A percentile compares a stretch with the other conserved stretches of the same genome.
These are phyloP conservation scores for Euphorbia peplus DNA, from an alignment of 345 rosid genomes.

Conservation along the genomic window DNA sequence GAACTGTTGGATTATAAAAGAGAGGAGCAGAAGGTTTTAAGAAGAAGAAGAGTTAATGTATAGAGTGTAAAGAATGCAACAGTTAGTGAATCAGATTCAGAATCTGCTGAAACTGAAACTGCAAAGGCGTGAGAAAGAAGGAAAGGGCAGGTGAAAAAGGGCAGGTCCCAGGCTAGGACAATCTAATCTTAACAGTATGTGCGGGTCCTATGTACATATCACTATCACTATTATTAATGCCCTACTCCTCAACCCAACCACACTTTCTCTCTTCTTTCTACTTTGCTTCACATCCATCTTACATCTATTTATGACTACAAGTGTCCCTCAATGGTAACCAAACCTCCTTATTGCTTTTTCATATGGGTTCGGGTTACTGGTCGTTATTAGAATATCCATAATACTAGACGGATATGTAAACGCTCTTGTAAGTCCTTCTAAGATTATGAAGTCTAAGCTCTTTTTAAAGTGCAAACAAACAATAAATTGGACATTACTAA, in stretches of 20 bases:
- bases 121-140: constrained; percentile 61
- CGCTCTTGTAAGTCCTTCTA: no score
- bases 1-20: constrained; percentile 26
- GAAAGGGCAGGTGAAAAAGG: constrained; percentile 32
- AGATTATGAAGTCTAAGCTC: no score
- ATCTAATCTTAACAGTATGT: constrained; percentile 8
- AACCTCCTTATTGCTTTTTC: no score
- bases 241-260: not conserved
- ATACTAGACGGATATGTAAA: no score
- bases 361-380: no score
- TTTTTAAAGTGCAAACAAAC: no score
- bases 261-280: not conserved
- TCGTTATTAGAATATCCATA: no score
- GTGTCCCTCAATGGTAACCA: no score
- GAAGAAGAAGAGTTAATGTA: constrained; percentile 13
- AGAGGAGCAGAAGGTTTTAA: no score
- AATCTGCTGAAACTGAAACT: constrained; percentile 32
- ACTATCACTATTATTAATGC: not conserved
- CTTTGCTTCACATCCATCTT: not conserved
- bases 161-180: constrained; percentile 17
- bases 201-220: constrained; percentile 5
- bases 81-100: constrained; percentile 28
- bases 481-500: no score
- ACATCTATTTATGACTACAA: no score
- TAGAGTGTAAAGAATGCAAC: constrained; percentile 16